phyloP scores from a whole-genome alignment of 2,329 filamentous ascomycete species.

The Penicillium sp. region DNA sequence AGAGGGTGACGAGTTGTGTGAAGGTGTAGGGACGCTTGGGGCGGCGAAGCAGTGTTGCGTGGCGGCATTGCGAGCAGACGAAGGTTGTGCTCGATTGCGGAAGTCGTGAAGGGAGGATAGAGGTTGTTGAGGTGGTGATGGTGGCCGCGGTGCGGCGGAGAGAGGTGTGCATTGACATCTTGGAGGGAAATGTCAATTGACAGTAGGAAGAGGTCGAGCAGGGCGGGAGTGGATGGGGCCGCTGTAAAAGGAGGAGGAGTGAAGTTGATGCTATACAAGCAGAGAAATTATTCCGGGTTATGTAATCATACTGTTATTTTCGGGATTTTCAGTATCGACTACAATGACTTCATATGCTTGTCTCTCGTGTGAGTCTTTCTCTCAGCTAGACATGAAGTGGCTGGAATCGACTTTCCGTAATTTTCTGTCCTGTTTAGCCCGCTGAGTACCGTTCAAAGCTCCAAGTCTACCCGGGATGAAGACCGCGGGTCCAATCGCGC shows the following conservation, averaged over 20 bases:
- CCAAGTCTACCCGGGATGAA: constrained; percentile 32
- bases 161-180: constrained; percentile 40
- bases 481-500: constrained; percentile 27
- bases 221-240: background rate
- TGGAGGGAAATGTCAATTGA: background rate
- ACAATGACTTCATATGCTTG: constrained; percentile 3
- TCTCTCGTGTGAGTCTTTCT: constrained; percentile 1
- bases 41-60: constrained; percentile 82
- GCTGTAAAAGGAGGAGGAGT: constrained; percentile 13
- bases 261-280: constrained; percentile 27
- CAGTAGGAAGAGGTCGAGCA: background rate
- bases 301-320: constrained; percentile 32
- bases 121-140: constrained; percentile 32
- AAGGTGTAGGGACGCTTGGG: constrained; percentile 94
- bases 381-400: constrained; percentile 23
- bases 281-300: constrained; percentile 38
- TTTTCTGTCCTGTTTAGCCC: constrained; percentile 7
- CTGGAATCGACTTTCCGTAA: constrained; percentile 4
- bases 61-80: constrained; percentile 65
- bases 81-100: constrained; percentile 40
- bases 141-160: constrained; percentile 39
- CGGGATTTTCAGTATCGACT: constrained; percentile 11
- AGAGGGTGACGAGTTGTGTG: constrained; percentile 92
- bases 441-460: constrained; percentile 14
- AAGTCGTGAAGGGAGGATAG: constrained; percentile 36